Percentiles rank a stretch among this genome's conserved stretches.
phyloP scores from a whole-genome alignment of 208 protist genomes.

The Trypanosoma avium region DNA sequence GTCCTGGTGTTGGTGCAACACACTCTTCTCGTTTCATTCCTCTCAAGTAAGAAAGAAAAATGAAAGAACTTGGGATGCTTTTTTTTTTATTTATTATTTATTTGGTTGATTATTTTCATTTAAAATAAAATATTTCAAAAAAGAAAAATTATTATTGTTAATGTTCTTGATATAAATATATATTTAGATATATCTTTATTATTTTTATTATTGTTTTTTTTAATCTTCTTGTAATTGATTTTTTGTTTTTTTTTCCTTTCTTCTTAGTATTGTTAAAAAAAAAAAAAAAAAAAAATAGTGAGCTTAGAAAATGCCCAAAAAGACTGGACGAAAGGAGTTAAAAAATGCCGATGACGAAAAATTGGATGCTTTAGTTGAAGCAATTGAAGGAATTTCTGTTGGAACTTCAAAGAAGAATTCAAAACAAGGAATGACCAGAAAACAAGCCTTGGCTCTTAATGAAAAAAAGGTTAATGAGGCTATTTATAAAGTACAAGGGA shows the following conservation, averaged over 20 bases:
- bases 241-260: slow-evolving; percentile 1
- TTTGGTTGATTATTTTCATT: slow-evolving; percentile 11
- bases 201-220: slow-evolving; percentile 6
- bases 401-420: slow-evolving; percentile 6
- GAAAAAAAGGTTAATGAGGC: slow-evolving; percentile 40
- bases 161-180: not conserved
- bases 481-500: slow-evolving; percentile 31
- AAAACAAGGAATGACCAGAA: slow-evolving; percentile 74
- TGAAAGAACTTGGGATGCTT: not conserved
- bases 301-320: slow-evolving; percentile 28
- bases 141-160: not conserved
- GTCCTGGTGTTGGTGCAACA: slow-evolving; percentile 99
- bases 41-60: slow-evolving; percentile 47
- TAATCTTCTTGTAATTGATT: slow-evolving; percentile 4
- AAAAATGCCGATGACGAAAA: slow-evolving; percentile 33
- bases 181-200: not conserved
- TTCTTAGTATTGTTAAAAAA: slow-evolving; percentile 10
- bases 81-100: slow-evolving; percentile 27
- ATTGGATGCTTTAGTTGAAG: slow-evolving; percentile 64
- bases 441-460: slow-evolving; percentile 45
- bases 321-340: slow-evolving; percentile 21
- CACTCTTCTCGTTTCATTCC: slow-evolving; percentile 94
- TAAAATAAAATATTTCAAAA: not conserved
- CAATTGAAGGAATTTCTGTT: slow-evolving; percentile 46
- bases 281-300: slow-evolving; percentile 15